Percentiles rank a stretch among this genome's conserved stretches.
phyloP scores from a whole-genome alignment of 2,329 filamentous ascomycete species.

The Arthroderma sp. region DNA sequence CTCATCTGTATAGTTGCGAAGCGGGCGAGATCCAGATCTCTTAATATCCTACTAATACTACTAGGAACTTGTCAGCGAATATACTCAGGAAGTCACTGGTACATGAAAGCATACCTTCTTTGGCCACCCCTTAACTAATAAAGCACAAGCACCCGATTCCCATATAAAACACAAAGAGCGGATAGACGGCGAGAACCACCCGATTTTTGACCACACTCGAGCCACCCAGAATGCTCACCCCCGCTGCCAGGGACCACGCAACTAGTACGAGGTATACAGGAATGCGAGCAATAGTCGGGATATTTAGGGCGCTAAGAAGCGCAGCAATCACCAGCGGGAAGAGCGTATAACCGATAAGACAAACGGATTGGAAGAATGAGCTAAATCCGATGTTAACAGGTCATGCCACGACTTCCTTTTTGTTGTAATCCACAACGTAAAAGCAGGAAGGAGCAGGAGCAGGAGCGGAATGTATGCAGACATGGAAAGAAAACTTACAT shows the following conservation, averaged over 20 bases:
- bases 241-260: slow-evolving; percentile 85
- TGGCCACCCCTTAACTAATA: slow-evolving; percentile 56
- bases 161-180: slow-evolving; percentile 88
- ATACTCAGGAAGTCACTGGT: not conserved
- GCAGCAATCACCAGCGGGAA: slow-evolving; percentile 93
- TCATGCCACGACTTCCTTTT: not conserved
- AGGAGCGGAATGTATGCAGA: not conserved
- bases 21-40: slow-evolving; percentile 1
- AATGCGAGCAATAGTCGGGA: slow-evolving; percentile 71
- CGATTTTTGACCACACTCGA: slow-evolving; percentile 93
- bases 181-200: slow-evolving; percentile 86
- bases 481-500: slow-evolving; percentile 54
- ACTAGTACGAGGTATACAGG: slow-evolving; percentile 83
- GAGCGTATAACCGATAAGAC: slow-evolving; percentile 95
- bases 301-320: slow-evolving; percentile 67
- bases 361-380: slow-evolving; percentile 94
- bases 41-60: not conserved
- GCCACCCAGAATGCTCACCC: slow-evolving; percentile 88
- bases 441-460: not conserved
- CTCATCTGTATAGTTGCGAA: not conserved
- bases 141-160: slow-evolving; percentile 91
- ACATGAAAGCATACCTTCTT: not conserved
- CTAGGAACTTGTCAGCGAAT: not conserved
- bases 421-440: too few species aligned
- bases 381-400: slow-evolving; percentile 36